Evolutionary conservation across 192 early-diverging fungal genomes (phyloP).

Genomic region (Linnemannia hyalina): DNA sequence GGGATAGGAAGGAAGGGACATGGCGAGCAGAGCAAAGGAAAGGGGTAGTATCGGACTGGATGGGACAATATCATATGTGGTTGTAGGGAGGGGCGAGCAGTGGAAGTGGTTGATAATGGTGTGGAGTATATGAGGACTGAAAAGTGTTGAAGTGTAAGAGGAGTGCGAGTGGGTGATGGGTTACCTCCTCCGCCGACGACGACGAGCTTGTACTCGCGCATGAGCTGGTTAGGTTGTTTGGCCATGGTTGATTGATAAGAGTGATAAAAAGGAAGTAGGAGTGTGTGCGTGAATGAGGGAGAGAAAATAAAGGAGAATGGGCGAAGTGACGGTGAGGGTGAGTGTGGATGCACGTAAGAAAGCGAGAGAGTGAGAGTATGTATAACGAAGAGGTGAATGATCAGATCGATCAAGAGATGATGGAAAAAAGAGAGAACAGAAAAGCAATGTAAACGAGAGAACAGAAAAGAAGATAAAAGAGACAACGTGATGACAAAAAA

Average conservation of each 20-base stretch:
- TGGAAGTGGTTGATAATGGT: not conserved
- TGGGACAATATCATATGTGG: not conserved
- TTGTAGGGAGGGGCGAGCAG: not conserved
- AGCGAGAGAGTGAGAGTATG: not conserved
- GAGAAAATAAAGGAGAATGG: not conserved
- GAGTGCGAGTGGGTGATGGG: not conserved
- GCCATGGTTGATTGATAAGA: constrained; percentile 21
- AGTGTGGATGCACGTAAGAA: constrained; percentile 5
- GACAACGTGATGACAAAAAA: constrained; percentile 2
- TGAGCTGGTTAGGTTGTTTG: constrained; percentile 57
- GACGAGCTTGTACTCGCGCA: constrained; percentile 80
- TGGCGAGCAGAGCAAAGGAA: too few relatives aligned
- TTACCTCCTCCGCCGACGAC: constrained; percentile 87
- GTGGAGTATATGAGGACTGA: not conserved
- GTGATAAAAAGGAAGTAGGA: not conserved
- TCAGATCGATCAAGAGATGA: not conserved
- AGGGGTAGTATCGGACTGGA: too few relatives aligned
- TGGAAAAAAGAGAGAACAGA: not conserved
- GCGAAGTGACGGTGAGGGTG: constrained; percentile 7
- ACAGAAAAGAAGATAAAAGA: not conserved
- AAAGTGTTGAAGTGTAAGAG: too few relatives aligned
- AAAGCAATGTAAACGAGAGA: not conserved
- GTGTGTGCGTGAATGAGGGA: not conserved
- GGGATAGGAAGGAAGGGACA: too few relatives aligned
- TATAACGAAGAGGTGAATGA: not conserved